Percentiles rank a stretch among this genome's conserved stretches.
These are phyloP conservation scores for Xylaria sp. DNA, from an alignment of 2,329 filamentous ascomycete species.

Conservation along the genomic window DNA sequence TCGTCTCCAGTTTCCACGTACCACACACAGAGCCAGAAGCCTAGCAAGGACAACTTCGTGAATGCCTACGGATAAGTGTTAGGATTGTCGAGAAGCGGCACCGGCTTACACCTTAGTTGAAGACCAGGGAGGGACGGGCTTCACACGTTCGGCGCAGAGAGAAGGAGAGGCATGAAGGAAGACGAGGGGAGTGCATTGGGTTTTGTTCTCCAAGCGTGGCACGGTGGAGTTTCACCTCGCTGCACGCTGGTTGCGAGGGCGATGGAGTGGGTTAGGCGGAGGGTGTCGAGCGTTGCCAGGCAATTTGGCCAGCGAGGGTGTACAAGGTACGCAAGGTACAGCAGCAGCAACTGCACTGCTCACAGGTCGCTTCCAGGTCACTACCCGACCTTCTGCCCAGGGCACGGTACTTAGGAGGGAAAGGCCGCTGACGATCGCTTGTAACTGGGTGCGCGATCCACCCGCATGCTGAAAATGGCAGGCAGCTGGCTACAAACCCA, in stretches of 20 bases:
- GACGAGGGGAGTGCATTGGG: slow-evolving; percentile 45
- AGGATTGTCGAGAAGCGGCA: slow-evolving; percentile 43
- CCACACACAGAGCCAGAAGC: slow-evolving; percentile 32
- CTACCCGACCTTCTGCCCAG: not conserved
- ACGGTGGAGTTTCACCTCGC: slow-evolving; percentile 45
- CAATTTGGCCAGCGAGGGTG: slow-evolving; percentile 38
- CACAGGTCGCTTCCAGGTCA: not conserved
- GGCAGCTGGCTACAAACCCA: slow-evolving; percentile 30
- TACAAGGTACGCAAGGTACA: not conserved
- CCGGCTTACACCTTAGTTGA: slow-evolving; percentile 37
- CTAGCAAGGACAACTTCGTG: slow-evolving; percentile 38
- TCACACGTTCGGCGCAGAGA: slow-evolving; percentile 42
- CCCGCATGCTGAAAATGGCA: slow-evolving; percentile 36
- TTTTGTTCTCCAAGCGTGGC: slow-evolving; percentile 44
- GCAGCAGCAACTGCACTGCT: not conserved
- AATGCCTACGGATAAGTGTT: slow-evolving; percentile 41
- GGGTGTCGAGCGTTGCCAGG: slow-evolving; percentile 43
- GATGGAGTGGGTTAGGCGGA: slow-evolving; percentile 34
- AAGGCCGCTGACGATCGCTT: slow-evolving; percentile 21
- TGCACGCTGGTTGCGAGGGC: slow-evolving; percentile 46
- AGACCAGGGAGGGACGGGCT: slow-evolving; percentile 38
- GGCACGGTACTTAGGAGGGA: slow-evolving; percentile 18
- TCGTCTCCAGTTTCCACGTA: slow-evolving; percentile 15
- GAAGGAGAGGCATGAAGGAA: slow-evolving; percentile 38
- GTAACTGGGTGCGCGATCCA: slow-evolving; percentile 27